Percentiles rank a stretch among this genome's conserved stretches.
phyloP scores from a whole-genome alignment of 2,329 filamentous ascomycete species.

The Bipolaris gigantea region DNA sequence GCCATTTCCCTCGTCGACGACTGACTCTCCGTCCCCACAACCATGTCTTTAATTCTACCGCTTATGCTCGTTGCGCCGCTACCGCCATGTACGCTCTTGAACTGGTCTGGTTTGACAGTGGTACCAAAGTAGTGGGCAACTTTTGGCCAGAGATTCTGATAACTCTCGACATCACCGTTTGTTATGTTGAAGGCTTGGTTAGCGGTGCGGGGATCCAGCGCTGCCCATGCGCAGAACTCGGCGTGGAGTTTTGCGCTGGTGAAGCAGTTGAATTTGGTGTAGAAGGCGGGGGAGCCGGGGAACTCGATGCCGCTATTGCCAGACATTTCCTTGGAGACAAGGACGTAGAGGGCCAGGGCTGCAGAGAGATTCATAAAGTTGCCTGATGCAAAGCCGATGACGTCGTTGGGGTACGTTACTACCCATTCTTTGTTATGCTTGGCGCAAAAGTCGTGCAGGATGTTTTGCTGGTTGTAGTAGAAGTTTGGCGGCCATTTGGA shows the following conservation, averaged over 20 bases:
- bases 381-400: constrained; percentile 48
- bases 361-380: constrained; percentile 45
- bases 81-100: constrained; percentile 4
- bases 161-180: constrained; percentile 49
- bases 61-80: constrained; percentile 5
- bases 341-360: constrained; percentile 34
- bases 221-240: constrained; percentile 39
- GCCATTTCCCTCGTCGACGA: not conserved
- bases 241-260: constrained; percentile 31
- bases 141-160: constrained; percentile 50
- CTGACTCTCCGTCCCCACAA: not conserved
- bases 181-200: constrained; percentile 50
- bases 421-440: constrained; percentile 46
- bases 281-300: constrained; percentile 34
- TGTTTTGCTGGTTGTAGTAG: constrained; percentile 56
- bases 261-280: constrained; percentile 36
- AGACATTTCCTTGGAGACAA: constrained; percentile 31
- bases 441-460: constrained; percentile 38
- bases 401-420: constrained; percentile 51
- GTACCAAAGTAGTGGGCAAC: constrained; percentile 44
- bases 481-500: constrained; percentile 49
- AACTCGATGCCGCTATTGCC: constrained; percentile 20
- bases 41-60: constrained; percentile 13
- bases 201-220: constrained; percentile 35
- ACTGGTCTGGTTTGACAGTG: constrained; percentile 36